Conservation (phyloP, 225 moss, liverwort and hornwort genomes). For the Marchantia polymorpha region DNA sequence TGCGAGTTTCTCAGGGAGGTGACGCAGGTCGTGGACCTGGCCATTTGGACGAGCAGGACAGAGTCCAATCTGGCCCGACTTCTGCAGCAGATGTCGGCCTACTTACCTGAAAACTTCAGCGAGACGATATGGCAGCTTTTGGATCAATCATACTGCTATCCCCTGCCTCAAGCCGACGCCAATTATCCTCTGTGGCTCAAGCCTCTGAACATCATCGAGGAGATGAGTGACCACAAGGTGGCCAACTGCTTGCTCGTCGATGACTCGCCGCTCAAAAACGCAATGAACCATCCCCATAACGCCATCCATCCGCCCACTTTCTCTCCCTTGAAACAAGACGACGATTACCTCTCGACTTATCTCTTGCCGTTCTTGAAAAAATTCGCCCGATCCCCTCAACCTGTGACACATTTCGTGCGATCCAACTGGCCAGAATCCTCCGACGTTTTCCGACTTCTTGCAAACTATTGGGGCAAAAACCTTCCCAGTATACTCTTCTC, state of each 20-base stretch:
- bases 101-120: not conserved
- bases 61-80: not conserved
- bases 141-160: slow-evolving; percentile 3
- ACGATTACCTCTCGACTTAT: not conserved
- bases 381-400: not conserved
- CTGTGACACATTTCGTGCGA: not conserved
- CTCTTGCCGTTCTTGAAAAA: slow-evolving; percentile 1
- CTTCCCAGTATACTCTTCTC: not conserved
- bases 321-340: not conserved
- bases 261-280: not conserved
- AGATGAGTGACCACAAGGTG: slow-evolving; percentile 4
- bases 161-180: not conserved
- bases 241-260: not conserved
- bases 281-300: not conserved
- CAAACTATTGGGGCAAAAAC: not conserved
- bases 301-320: not conserved
- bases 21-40: not conserved
- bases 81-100: not conserved
- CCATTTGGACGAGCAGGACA: not conserved
- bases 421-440: not conserved
- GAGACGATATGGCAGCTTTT: not conserved
- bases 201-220: slow-evolving; percentile 7
- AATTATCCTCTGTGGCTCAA: not conserved
- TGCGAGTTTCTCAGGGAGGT: slow-evolving; percentile 2
- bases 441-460: not conserved